These are phyloP conservation scores for Nitzschia sp. DNA, from an alignment of 108 stramenopile genomes.

Conservation along the genomic window DNA sequence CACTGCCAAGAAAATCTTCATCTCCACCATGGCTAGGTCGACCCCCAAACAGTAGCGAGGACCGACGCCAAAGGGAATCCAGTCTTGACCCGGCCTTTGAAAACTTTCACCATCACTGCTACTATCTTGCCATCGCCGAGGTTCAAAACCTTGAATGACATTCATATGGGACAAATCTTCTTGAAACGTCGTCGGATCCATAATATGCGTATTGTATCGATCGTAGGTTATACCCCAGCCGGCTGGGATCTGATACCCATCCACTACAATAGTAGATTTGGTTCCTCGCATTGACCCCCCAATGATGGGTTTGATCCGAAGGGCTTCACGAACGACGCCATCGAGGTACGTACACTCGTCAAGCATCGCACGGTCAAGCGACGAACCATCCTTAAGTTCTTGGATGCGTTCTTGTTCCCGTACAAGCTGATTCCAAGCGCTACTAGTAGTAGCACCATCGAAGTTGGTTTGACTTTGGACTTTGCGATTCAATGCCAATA, in stretches of 20 bases:
- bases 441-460: not conserved
- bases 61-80: constrained; percentile 53
- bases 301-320: constrained; percentile 44
- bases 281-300: constrained; percentile 37
- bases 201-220: constrained; percentile 9
- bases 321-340: constrained; percentile 48
- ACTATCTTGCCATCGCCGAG: constrained; percentile 42
- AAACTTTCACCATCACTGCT: constrained; percentile 18
- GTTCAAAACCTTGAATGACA: constrained; percentile 46
- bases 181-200: constrained; percentile 1
- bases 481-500: constrained; percentile 47
- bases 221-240: not conserved
- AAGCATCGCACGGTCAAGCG: constrained; percentile 35
- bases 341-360: constrained; percentile 49
- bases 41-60: constrained; percentile 54
- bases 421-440: not conserved
- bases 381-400: constrained; percentile 28
- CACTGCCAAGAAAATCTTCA: constrained; percentile 63
- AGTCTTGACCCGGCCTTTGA: constrained; percentile 21
- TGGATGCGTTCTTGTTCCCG: constrained; percentile 24
- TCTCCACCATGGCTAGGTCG: constrained; percentile 55
- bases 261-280: constrained; percentile 42
- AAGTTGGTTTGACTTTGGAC: not conserved
- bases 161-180: constrained; percentile 38
- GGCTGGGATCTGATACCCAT: constrained; percentile 51